Evolutionary conservation across 768 basidiomycete genomes (phyloP), one percentile per base, ranked within the genome.

Genomic region (Fistulinella prunicolor): DNA sequence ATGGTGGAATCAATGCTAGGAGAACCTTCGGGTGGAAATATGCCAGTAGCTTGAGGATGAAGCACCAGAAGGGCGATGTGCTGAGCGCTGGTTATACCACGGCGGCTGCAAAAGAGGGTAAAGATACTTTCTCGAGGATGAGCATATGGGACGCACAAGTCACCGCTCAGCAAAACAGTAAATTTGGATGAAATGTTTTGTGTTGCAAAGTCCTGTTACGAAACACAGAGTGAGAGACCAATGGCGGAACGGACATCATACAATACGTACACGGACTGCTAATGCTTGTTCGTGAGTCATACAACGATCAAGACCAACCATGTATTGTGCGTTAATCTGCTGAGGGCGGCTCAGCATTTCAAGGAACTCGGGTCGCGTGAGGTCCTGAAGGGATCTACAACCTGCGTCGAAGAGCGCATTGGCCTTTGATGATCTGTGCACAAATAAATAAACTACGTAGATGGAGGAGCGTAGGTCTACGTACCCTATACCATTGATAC

Each of bases 141-240:
- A 19, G n/a, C 7, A 47, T n/a, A n/a, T 10, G n/a, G 19, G 4
- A 65, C 84, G 60, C 58, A 86, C 84, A 83, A 80, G 64, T 71
- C 72, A 9, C 82, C 83, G 0, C 71, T 72, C n/a, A 81, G 56
- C 24, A 73, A 57, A 16, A 79, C 52, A 48, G 81, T 77, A 52
- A 75, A 80, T 38, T 72, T 75, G 17, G 70, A 58, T 30, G 74
- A 71, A 6, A 83, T 51, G 47, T 70, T 71, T 14, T 75, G 67
- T 26, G 65, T 69, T 44, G 81, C 70, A 42, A 80, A 82, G 42
- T 70, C 66, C 83, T 85, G 49, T 40, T 13, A 19, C 23, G 1
- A 40, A 30, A 30, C 30, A 23, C 41, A 38, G 28, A 22, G 16
- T 46, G 16, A 42, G 44, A 20, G 6, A 32, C 41, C 16, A 24